A percentile compares a stretch with the other conserved stretches of the same genome.
phyloP scores from a whole-genome alignment of 768 basidiomycete species.

The Suillus ampliporus region DNA sequence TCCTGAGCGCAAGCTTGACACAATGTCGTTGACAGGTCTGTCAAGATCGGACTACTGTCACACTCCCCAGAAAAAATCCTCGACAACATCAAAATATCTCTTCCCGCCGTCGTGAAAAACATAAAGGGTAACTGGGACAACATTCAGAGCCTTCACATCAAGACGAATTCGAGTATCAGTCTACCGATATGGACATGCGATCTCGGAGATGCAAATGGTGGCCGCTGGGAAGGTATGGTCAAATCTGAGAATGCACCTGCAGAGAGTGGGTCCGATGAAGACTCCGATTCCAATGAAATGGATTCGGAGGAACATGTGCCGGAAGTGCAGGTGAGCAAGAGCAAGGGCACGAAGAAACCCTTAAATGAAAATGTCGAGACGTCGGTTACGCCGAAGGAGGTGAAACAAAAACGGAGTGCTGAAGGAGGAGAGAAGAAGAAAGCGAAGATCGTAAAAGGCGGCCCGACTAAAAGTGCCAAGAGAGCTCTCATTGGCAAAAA shows the following conservation, averaged over 20 bases:
- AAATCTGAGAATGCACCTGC: slow-evolving; percentile 11
- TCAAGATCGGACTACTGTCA: slow-evolving; percentile 80
- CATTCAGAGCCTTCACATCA: slow-evolving; percentile 86
- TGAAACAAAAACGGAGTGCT: slow-evolving; percentile 57
- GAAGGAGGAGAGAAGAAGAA: slow-evolving; percentile 64
- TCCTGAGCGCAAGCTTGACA: not conserved
- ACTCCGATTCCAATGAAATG: slow-evolving; percentile 8
- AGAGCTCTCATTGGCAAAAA: slow-evolving; percentile 59
- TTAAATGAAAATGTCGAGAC: slow-evolving; percentile 31
- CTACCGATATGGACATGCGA: slow-evolving; percentile 92
- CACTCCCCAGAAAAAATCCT: slow-evolving; percentile 77
- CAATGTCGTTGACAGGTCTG: slow-evolving; percentile 55
- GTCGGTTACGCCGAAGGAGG: slow-evolving; percentile 47
- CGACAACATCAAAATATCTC: slow-evolving; percentile 76
- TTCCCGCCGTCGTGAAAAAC: slow-evolving; percentile 73
- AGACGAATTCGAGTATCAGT: slow-evolving; percentile 82
- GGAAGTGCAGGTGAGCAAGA: not conserved
- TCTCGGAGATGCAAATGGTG: slow-evolving; percentile 55
- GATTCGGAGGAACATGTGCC: not conserved
- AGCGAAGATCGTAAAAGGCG: slow-evolving; percentile 42
- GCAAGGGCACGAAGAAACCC: slow-evolving; percentile 14
- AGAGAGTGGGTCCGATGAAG: slow-evolving; percentile 8
- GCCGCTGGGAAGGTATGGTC: slow-evolving; percentile 37
- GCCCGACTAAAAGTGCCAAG: slow-evolving; percentile 59
- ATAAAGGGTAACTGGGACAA: slow-evolving; percentile 91